phyloP scores from a whole-genome alignment of 1,139 yeast genomes.

The Saccharomyces pastorianus region DNA sequence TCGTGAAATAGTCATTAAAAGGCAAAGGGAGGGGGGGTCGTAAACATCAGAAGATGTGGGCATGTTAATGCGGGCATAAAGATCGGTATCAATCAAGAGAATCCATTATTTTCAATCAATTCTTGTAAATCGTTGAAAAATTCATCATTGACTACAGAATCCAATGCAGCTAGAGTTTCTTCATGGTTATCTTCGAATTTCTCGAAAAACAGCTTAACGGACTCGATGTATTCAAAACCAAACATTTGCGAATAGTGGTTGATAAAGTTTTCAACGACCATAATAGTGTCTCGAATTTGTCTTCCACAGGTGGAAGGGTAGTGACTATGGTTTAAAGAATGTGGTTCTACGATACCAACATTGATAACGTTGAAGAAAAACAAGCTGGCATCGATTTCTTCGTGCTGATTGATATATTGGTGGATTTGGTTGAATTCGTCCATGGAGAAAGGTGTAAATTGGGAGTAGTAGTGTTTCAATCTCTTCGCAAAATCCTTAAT shows the following conservation, averaged over 20 bases:
- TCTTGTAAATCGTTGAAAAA: constrained; percentile 9
- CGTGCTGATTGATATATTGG: neutral
- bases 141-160: constrained; percentile 8
- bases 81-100: neutral
- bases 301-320: constrained; percentile 3
- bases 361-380: constrained; percentile 20
- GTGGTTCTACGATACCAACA: constrained; percentile 10
- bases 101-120: constrained; percentile 6
- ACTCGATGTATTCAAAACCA: constrained; percentile 21
- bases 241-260: constrained; percentile 18
- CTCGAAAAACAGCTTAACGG: constrained; percentile 17
- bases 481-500: constrained; percentile 55
- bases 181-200: constrained; percentile 4
- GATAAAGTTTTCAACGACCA: constrained; percentile 15
- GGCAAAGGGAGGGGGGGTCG: neutral
- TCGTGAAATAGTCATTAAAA: neutral
- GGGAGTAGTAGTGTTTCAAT: constrained; percentile 43
- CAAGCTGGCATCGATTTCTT: constrained; percentile 8
- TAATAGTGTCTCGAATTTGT: constrained; percentile 11
- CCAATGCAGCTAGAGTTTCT: constrained; percentile 6
- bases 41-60: neutral
- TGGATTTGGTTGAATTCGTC: constrained; percentile 36
- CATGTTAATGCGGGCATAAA: neutral
- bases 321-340: neutral
- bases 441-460: constrained; percentile 48